phyloP scores from a whole-genome alignment of 495 filamentous ascomycete genomes.

The Penicillium daleae region DNA sequence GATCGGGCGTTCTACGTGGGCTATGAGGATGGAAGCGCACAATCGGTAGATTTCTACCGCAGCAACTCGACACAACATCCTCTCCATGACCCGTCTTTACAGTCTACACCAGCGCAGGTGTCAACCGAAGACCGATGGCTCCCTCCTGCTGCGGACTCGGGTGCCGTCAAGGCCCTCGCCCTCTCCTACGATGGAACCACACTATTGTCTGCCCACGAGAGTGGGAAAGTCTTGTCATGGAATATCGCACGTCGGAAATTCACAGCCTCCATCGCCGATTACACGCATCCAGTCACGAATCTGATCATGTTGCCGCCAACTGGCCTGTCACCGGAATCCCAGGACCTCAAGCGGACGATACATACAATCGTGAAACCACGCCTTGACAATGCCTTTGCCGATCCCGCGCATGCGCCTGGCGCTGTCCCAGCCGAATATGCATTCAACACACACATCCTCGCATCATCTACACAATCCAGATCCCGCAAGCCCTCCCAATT shows the following conservation, averaged over 20 bases:
- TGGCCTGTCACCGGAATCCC: constrained; percentile 53
- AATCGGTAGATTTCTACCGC: constrained; percentile 77
- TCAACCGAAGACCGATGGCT: constrained; percentile 61
- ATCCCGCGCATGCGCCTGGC: constrained; percentile 47
- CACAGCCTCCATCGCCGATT: constrained; percentile 62
- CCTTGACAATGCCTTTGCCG: constrained; percentile 49
- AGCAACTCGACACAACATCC: constrained; percentile 51
- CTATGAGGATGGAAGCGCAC: constrained; percentile 81
- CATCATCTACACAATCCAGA: constrained; percentile 18
- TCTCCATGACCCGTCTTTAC: constrained; percentile 57
- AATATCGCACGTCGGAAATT: constrained; percentile 70
- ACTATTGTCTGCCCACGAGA: constrained; percentile 78
- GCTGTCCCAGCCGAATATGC: constrained; percentile 68
- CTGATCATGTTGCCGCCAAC: constrained; percentile 66
- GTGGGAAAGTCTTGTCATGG: constrained; percentile 79
- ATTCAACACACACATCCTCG: constrained; percentile 65
- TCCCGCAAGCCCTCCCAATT: constrained; percentile 39
- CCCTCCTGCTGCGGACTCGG: constrained; percentile 61
- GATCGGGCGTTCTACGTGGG: constrained; percentile 82
- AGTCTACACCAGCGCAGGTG: constrained; percentile 62
- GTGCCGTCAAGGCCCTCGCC: constrained; percentile 62
- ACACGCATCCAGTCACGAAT: constrained; percentile 80
- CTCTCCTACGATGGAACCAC: constrained; percentile 82
- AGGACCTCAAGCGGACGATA: constrained; percentile 51
- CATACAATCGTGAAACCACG: constrained; percentile 73